A percentile compares a stretch with the other conserved stretches of the same genome.
Conservation (phyloP, 768 basidiomycete species). For the Boletus sp. region DNA sequence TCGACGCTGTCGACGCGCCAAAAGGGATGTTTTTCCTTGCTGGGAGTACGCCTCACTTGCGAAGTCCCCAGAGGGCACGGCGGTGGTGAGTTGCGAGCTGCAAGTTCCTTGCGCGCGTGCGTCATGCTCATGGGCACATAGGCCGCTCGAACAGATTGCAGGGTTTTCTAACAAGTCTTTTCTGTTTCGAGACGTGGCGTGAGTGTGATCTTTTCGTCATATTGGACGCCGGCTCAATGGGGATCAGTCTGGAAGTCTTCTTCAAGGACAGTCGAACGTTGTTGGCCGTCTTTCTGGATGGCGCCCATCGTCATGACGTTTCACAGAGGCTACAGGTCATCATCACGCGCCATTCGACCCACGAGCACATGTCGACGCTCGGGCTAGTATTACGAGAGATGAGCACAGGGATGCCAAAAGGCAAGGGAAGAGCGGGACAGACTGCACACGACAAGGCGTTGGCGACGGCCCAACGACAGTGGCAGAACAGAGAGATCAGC, state of each 20-base stretch:
- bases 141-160: constrained; percentile 77
- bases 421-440: constrained; percentile 13
- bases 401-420: constrained; percentile 26
- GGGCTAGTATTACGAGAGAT: constrained; percentile 42
- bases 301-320: constrained; percentile 59
- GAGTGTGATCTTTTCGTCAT: constrained; percentile 30
- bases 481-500: constrained; percentile 90
- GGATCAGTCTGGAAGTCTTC: constrained; percentile 78
- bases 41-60: constrained; percentile 77
- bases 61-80: constrained; percentile 76
- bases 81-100: constrained; percentile 60
- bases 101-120: not conserved
- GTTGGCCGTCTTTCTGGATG: constrained; percentile 76
- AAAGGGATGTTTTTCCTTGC: constrained; percentile 79
- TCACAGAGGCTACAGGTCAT: constrained; percentile 52
- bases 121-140: constrained; percentile 28
- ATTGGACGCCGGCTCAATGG: not conserved
- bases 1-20: constrained; percentile 85
- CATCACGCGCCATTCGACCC: constrained; percentile 39
- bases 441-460: constrained; percentile 44
- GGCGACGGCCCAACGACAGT: constrained; percentile 69
- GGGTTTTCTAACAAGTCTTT: constrained; percentile 80
- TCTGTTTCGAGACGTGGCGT: constrained; percentile 91
- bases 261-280: constrained; percentile 90
- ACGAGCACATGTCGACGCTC: constrained; percentile 44